Evolutionary conservation across 139 green algal species (phyloP).

Genomic region (Chlorella sp.): DNA sequence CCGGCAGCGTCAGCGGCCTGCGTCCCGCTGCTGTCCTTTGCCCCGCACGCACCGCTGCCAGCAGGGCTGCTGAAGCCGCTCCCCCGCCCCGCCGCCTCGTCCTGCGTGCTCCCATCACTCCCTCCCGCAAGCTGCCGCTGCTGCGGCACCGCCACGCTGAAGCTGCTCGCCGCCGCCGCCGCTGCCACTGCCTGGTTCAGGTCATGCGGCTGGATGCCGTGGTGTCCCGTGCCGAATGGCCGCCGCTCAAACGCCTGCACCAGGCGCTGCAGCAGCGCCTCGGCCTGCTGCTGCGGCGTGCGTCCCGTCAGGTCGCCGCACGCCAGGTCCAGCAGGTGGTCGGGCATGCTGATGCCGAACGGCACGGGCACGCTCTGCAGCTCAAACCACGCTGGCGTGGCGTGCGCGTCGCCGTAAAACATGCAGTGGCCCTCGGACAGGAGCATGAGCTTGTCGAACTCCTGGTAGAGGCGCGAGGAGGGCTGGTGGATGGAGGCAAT

Average conservation of each 20-base stretch:
- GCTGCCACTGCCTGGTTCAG: background rate
- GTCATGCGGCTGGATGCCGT: constrained; percentile 5
- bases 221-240: constrained; percentile 6
- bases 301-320: background rate
- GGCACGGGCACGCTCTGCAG: constrained; percentile 46
- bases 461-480: constrained; percentile 68
- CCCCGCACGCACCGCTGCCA: too few species aligned
- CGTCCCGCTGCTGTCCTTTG: background rate
- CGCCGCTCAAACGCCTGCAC: constrained; percentile 14
- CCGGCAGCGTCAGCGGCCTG: too few species aligned
- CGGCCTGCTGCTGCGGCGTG: background rate
- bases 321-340: constrained; percentile 70
- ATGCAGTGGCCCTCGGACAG: constrained; percentile 64
- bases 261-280: constrained; percentile 4
- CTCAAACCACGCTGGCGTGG: constrained; percentile 74
- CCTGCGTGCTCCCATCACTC: background rate
- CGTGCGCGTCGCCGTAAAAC: constrained; percentile 76
- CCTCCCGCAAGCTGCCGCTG: too few species aligned
- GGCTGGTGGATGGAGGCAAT: constrained; percentile 94
- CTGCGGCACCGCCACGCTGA: background rate
- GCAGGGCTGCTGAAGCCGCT: too few species aligned
- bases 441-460: constrained; percentile 66
- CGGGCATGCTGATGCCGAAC: constrained; percentile 53
- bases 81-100: background rate
- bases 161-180: background rate